phyloP scores from a whole-genome alignment of 257 asterid species.

The Marsdenia floribunda region DNA sequence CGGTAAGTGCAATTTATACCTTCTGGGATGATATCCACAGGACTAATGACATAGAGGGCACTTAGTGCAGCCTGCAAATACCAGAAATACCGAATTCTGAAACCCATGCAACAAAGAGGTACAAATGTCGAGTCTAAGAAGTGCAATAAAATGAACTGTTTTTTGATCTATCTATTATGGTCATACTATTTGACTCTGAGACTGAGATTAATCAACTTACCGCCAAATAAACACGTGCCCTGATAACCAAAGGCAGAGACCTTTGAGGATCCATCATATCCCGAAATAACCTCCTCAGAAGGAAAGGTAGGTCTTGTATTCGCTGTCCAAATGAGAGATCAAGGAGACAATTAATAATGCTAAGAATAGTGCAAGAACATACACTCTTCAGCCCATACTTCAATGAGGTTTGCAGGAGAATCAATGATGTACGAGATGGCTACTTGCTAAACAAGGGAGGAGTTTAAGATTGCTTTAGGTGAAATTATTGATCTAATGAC shows the following conservation, averaged over 20 bases:
- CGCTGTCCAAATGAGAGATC: conserved; percentile 51
- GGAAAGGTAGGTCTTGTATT: conserved; percentile 93
- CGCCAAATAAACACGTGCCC: conserved; percentile 85
- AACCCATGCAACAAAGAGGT: not conserved
- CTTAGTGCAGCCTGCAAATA: conserved; percentile 33
- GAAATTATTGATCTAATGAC: not conserved
- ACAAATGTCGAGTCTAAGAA: not conserved
- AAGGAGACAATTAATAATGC: not conserved
- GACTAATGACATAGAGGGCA: conserved; percentile 44
- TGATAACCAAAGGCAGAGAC: conserved; percentile 69
- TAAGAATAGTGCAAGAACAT: not conserved
- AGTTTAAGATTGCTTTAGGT: not conserved
- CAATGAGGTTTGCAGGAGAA: not conserved
- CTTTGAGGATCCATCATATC: conserved; percentile 86
- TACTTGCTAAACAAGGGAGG: not conserved
- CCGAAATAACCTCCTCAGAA: conserved; percentile 72
- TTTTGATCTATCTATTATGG: not conserved
- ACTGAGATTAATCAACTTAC: conserved; percentile 46
- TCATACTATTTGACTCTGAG: not conserved
- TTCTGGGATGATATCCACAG: conserved; percentile 49
- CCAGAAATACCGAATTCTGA: not conserved
- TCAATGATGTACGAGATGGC: not conserved
- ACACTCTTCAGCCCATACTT: not conserved
- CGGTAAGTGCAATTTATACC: conserved; percentile 17
- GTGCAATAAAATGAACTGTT: not conserved